Evolutionary conservation across 331 rosid genomes (phyloP).

Genomic region (Saraca asoca): DNA sequence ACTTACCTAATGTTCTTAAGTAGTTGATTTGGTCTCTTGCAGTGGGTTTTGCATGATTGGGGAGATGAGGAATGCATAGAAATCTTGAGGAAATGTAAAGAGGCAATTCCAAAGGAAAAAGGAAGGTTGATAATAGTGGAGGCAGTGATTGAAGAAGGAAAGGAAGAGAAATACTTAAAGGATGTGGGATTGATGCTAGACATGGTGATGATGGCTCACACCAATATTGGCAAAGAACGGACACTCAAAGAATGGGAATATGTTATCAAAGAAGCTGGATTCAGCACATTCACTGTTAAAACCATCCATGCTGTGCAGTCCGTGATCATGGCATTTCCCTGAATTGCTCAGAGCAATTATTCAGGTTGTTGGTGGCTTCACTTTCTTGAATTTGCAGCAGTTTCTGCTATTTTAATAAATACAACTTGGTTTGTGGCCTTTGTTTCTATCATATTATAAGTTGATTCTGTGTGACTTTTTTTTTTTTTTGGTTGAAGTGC

Average conservation of each 20-base stretch:
- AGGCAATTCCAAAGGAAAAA: conserved; percentile 50
- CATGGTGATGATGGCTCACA: conserved; percentile 64
- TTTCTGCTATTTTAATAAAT: too few species aligned
- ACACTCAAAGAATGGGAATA: conserved; percentile 53
- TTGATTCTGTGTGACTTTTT: background rate
- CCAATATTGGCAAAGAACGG: conserved; percentile 55
- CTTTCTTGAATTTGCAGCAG: too few species aligned
- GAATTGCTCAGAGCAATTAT: background rate
- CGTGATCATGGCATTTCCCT: conserved; percentile 52
- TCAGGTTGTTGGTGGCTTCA: too few species aligned
- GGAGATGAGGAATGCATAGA: conserved; percentile 65
- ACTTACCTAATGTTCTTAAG: too few species aligned
- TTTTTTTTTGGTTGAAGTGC: background rate
- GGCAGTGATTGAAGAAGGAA: conserved; percentile 41
- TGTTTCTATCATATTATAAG: background rate
- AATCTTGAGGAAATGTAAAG: conserved; percentile 60
- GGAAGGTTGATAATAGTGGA: conserved; percentile 72
- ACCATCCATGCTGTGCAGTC: conserved; percentile 46
- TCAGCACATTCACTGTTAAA: conserved; percentile 35
- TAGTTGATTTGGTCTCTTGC: background rate
- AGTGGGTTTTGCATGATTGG: conserved; percentile 77
- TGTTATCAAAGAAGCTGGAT: conserved; percentile 59
- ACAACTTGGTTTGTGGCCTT: too few species aligned
- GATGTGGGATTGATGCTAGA: conserved; percentile 53
- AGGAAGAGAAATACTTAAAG: background rate